Conservation (phyloP, 2,329 filamentous ascomycete species). For the Coniochaeta pulveracea region DNA sequence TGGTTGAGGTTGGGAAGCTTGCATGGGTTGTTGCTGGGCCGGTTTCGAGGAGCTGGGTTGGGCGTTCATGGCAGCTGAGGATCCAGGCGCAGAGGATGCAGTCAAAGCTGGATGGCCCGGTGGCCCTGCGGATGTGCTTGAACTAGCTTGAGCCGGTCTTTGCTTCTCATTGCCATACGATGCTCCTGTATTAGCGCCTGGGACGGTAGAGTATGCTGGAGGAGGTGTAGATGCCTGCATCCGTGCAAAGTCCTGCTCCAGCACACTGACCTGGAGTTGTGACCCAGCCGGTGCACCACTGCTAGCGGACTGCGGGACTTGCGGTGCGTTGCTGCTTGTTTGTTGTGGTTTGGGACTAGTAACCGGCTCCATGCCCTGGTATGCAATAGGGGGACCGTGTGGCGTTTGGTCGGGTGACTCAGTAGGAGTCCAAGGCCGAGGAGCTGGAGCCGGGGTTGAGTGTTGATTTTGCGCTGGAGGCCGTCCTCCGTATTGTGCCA, state of each 20-base stretch:
- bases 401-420: constrained; percentile 78
- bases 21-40: constrained; percentile 10
- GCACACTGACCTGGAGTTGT: constrained; percentile 50
- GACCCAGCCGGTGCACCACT: constrained; percentile 15
- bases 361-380: constrained; percentile 73
- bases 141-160: constrained; percentile 25
- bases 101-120: constrained; percentile 1
- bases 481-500: constrained; percentile 62
- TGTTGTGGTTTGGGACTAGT: constrained; percentile 47
- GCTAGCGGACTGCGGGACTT: constrained; percentile 24
- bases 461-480: constrained; percentile 22
- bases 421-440: constrained; percentile 87
- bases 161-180: constrained; percentile 79
- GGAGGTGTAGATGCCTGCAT: constrained; percentile 77
- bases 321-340: constrained; percentile 28
- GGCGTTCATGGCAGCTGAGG: constrained; percentile 9
- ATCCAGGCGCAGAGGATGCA: constrained; percentile 6
- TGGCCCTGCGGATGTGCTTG: constrained; percentile 11
- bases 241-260: constrained; percentile 78
- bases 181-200: constrained; percentile 37
- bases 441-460: constrained; percentile 29
- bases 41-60: constrained; percentile 7
- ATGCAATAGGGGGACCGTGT: constrained; percentile 82
- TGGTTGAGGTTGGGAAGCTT: constrained; percentile 3
- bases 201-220: constrained; percentile 83